A percentile compares a stretch with the other conserved stretches of the same genome.
Evolutionary conservation across 805 yeast genomes (phyloP).

Genomic region (Saturnispora halmiae): DNA sequence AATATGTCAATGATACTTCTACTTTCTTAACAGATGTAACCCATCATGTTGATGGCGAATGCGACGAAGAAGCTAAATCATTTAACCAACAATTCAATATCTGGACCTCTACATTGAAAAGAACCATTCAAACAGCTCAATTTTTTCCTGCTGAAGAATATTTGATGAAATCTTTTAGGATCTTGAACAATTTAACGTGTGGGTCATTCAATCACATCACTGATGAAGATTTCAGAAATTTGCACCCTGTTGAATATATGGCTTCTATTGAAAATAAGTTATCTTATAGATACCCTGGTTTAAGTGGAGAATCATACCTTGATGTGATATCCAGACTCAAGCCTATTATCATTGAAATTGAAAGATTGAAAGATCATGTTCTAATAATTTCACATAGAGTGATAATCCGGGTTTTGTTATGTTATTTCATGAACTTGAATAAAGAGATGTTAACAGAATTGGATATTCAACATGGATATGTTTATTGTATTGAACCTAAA

Average conservation of each 20-base stretch:
- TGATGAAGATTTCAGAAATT: conserved; percentile 24
- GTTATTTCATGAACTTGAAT: conserved; percentile 31
- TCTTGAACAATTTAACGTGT: conserved; percentile 30
- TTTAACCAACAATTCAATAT: conserved; percentile 26
- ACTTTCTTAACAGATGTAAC: conserved; percentile 17
- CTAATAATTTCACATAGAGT: conserved; percentile 29
- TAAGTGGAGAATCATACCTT: conserved; percentile 32
- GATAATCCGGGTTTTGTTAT: conserved; percentile 28
- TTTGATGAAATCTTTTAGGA: conserved; percentile 26
- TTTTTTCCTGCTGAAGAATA: conserved; percentile 26
- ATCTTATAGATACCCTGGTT: conserved; percentile 29
- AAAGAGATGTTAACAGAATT: conserved; percentile 31
- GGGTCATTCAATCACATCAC: conserved; percentile 28
- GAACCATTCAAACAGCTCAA: conserved; percentile 28
- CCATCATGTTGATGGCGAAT: no score
- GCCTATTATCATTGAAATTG: conserved; percentile 31
- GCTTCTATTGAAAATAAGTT: conserved; percentile 26
- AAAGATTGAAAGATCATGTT: conserved; percentile 29
- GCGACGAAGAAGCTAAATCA: not conserved
- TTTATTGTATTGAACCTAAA: conserved; percentile 32
- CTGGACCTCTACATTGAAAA: conserved; percentile 29
- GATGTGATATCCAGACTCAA: conserved; percentile 30
- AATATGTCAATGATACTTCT: conserved; percentile 25
- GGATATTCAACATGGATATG: conserved; percentile 29
- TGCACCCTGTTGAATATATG: conserved; percentile 23